These are phyloP conservation scores for Mucor plumbeus DNA, from an alignment of 371 early-diverging fungal genomes.

Conservation along the genomic window DNA sequence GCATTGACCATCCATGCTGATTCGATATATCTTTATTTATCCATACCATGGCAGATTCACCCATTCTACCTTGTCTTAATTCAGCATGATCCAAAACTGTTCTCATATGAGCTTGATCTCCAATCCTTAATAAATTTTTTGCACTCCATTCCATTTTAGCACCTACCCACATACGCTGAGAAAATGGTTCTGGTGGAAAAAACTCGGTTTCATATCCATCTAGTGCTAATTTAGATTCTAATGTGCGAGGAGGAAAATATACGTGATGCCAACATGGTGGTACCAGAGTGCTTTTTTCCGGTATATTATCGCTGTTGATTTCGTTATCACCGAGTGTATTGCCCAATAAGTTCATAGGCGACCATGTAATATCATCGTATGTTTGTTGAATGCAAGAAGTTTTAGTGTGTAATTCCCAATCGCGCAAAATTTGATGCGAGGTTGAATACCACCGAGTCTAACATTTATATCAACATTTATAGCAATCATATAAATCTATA, in stretches of 20 bases:
- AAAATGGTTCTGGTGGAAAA: constrained; percentile 78
- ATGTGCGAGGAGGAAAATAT: constrained; percentile 77
- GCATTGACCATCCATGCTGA: constrained; percentile 65
- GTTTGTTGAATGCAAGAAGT: background rate
- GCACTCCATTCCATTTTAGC: constrained; percentile 66
- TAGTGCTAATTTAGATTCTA: constrained; percentile 66
- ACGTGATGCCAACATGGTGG: constrained; percentile 81
- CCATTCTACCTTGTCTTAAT: constrained; percentile 54
- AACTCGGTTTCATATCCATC: constrained; percentile 83
- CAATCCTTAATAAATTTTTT: constrained; percentile 66
- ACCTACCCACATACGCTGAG: constrained; percentile 88
- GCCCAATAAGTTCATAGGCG: constrained; percentile 37
- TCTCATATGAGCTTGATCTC: constrained; percentile 62
- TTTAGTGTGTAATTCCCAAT: background rate
- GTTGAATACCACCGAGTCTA: background rate
- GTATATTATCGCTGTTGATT: constrained; percentile 19
- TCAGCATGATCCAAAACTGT: constrained; percentile 60
- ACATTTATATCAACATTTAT: background rate
- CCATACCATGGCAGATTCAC: constrained; percentile 75
- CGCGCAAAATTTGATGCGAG: background rate
- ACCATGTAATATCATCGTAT: constrained; percentile 37
- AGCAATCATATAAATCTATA: background rate
- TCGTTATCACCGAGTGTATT: constrained; percentile 35
- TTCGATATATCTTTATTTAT: constrained; percentile 69
- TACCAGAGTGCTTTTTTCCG: constrained; percentile 50